phyloP scores from a whole-genome alignment of 345 rosid species.

The Erucastrum elatum region DNA sequence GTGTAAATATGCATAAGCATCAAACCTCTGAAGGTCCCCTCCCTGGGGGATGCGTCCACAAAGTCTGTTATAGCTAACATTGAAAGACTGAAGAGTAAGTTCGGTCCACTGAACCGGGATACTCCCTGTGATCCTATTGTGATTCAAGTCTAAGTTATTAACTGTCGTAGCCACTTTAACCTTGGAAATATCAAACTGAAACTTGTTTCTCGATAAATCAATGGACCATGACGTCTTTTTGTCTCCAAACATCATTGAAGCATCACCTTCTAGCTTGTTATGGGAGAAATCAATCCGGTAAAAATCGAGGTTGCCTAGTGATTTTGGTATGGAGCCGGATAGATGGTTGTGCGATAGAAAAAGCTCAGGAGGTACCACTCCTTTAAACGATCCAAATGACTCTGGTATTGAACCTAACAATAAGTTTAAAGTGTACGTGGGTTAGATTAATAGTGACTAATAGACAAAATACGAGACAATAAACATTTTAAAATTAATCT shows the following conservation, averaged over 20 bases:
- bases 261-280: constrained; percentile 62
- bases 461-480: neutral
- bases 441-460: neutral
- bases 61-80: neutral
- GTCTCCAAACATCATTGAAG: constrained; percentile 34
- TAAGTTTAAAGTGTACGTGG: neutral
- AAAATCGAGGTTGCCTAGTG: constrained; percentile 51
- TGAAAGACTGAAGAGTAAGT: neutral
- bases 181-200: neutral
- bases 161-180: neutral
- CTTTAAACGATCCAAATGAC: constrained; percentile 4
- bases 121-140: neutral
- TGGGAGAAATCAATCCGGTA: constrained; percentile 51
- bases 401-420: neutral
- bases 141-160: neutral
- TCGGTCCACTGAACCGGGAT: neutral
- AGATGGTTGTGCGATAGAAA: constrained; percentile 65
- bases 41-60: neutral
- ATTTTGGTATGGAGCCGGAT: constrained; percentile 56
- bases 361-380: constrained; percentile 30
- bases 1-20: neutral
- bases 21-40: neutral
- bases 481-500: neutral
- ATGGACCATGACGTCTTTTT: neutral
- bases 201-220: neutral